Evolutionary conservation across 2,329 filamentous ascomycete genomes (phyloP), one percentile per base, ranked within the genome.

Genomic region (Gaeumannomyces sp.): DNA sequence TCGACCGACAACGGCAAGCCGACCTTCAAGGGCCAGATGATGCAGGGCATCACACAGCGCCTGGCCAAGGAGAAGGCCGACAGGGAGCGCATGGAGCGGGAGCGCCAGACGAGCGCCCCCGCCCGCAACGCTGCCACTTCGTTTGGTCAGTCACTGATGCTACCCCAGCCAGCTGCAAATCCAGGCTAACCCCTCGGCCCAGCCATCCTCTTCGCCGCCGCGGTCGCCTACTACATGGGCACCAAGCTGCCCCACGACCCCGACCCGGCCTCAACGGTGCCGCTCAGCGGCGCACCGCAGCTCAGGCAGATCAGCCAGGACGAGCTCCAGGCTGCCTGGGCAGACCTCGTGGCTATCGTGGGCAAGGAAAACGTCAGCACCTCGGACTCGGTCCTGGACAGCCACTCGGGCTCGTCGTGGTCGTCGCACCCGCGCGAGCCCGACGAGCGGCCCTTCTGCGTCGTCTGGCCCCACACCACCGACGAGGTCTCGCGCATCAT

Each of bases 401-500:
- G 79, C 62, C 88, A 90, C 73, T 76, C 85, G 50, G 81, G 81
- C 35, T 88, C 85, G 29, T 81, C 83, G 59, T 90, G 86, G 86
- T 89, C 86, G 59, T 83, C 85, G 35, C 85, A 89, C 74, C 78
- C 78, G 60, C 76, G 78, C 61, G 76, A 77, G 35, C 75, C 79
- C 19, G 73, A 78, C 2, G 79, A 86, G 66, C 78, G 80, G 59
- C 82, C 86, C 16, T 89, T 89, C 72, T 83, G 92, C 74, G 81
- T 97, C 63, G 83, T 96, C 57, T 94, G 88, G 73, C 93, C 93
- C 0, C 80, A 78, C 59, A 86, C 83, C 50, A 97, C 93, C 1
- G 89, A 93, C 68, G 89, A 97, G 70, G 92, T 96, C 11, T 89
- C 90, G n/a, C 80, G 83, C 68, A 86, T 97, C 66, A 94, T 96